Base-by-base conservation (phyloP, 176 grass and related monocot genomes). In the Carex littledalei region DNA sequence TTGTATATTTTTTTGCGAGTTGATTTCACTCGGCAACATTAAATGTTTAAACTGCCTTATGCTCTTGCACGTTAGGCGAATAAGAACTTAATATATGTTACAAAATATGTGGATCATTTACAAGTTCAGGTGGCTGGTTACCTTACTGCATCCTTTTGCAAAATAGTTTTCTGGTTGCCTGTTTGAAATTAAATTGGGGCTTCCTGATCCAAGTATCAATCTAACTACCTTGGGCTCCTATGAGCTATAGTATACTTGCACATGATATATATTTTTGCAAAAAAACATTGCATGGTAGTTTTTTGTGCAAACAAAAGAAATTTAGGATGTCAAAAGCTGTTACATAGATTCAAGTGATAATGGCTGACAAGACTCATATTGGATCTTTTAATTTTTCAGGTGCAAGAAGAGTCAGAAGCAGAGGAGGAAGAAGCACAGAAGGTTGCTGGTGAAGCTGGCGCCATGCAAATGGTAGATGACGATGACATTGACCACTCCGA, bases 321-420 rank as follows among this genome's bases (percentile, higher is more conserved):
- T 57, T 77, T 55, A 56, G 21, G 49, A 31, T 7, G 21, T 24
- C 8, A 29, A 77, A 41, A 75, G 17, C 24, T 78, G 31, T 32
- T 78, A 32, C 50, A 78, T 49, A 55, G 73, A 78, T 78, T 56
- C 22, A 1, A 32, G 24, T 17, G 14, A 12, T 78, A n/a, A n/a
- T n/a, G n/a, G n/a, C n/a, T n/a, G n/a, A n/a, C n/a, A n/a, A n/a
- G n/a, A n/a, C n/a, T n/a, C n/a, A n/a, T n/a, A n/a, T n/a, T n/a
- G n/a, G n/a, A n/a, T 78, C 73, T 35, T 78, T 8, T 32, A 17
- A 35, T 13, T 31, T 29, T 31, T 65, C 74, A 98, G 96, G 96
- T 98, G 35, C 96, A 98, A 87, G 96, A 98, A 87, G 96, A 99
- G 15, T 88, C 92, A 31, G 94, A 97, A 11, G 92, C 94, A 3